phyloP scores from a whole-genome alignment of 257 asterid genomes.

The Solanum raphanifolium region DNA sequence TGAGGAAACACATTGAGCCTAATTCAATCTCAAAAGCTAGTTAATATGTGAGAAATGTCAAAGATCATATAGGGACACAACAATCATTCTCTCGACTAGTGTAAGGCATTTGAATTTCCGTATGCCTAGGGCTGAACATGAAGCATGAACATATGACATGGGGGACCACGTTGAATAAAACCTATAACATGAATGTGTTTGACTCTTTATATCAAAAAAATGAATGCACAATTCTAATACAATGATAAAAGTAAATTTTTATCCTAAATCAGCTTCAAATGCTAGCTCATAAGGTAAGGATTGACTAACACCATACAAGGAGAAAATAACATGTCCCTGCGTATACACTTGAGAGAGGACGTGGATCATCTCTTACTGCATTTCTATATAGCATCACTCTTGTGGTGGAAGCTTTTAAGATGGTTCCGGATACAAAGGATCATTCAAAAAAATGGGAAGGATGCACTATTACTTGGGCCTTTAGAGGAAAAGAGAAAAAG shows the following conservation, averaged over 20 bases:
- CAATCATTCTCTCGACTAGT: not conserved
- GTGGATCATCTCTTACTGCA: not conserved
- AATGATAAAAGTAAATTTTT: not conserved
- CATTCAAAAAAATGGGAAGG: not conserved
- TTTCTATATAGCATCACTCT: not conserved
- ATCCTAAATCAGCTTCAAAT: not conserved
- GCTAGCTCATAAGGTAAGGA: not conserved
- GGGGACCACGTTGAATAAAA: not conserved
- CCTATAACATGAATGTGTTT: not conserved
- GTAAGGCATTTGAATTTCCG: not conserved
- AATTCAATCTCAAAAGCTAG: not conserved
- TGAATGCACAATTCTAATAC: not conserved
- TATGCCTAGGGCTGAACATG: not conserved
- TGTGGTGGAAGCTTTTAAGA: not conserved
- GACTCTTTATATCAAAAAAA: not conserved
- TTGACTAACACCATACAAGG: not conserved
- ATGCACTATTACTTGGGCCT: not conserved
- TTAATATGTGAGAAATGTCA: not conserved
- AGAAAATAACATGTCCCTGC: not conserved
- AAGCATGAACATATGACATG: not conserved
- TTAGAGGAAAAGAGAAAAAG: not conserved
- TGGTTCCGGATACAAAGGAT: not conserved
- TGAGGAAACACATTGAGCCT: not conserved
- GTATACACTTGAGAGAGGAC: not conserved
- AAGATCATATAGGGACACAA: not conserved